Conservation (phyloP, 129 eudicot genomes). For the Lactuca sativa region DNA sequence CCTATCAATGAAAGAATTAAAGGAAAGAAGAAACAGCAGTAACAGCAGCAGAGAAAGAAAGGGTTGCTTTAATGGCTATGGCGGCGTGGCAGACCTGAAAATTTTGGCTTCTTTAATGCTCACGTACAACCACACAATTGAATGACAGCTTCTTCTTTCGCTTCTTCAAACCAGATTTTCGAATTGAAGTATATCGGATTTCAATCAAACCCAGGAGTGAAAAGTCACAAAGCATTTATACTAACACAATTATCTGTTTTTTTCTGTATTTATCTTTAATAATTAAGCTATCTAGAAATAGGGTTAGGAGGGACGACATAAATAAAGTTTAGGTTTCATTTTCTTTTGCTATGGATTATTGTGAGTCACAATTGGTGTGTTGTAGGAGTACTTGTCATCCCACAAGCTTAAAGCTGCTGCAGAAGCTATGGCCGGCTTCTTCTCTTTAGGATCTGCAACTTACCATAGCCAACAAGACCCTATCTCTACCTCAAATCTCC, state of each 20-base stretch:
- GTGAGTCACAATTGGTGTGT: slow-evolving; percentile 48
- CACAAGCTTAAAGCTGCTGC: slow-evolving; percentile 20
- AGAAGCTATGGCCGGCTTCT: slow-evolving; percentile 72
- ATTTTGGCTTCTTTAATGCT: slow-evolving; percentile 35
- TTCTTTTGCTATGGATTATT: slow-evolving; percentile 53
- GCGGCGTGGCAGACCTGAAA: slow-evolving; percentile 46
- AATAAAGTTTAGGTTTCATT: slow-evolving; percentile 32
- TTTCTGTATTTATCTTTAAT: slow-evolving; percentile 6
- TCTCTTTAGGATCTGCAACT: slow-evolving; percentile 59
- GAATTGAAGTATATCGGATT: slow-evolving; percentile 1
- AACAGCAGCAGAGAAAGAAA: slow-evolving; percentile 30
- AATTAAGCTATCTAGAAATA: slow-evolving; percentile 35
- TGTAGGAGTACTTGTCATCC: slow-evolving; percentile 29
- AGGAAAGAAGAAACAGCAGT: slow-evolving; percentile 21
- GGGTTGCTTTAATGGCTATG: slow-evolving; percentile 41
- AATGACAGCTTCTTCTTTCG: slow-evolving; percentile 15
- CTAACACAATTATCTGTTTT: neutral
- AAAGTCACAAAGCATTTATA: slow-evolving; percentile 9
- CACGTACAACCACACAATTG: slow-evolving; percentile 27
- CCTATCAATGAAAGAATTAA: slow-evolving; percentile 31
- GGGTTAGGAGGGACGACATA: slow-evolving; percentile 35
- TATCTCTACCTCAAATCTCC: slow-evolving; percentile 10
- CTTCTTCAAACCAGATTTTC: slow-evolving; percentile 20
- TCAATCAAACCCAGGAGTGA: neutral
- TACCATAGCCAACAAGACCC: slow-evolving; percentile 28